Evolutionary conservation across 495 filamentous ascomycete species (phyloP).

Genomic region (Immersiella caudata): DNA sequence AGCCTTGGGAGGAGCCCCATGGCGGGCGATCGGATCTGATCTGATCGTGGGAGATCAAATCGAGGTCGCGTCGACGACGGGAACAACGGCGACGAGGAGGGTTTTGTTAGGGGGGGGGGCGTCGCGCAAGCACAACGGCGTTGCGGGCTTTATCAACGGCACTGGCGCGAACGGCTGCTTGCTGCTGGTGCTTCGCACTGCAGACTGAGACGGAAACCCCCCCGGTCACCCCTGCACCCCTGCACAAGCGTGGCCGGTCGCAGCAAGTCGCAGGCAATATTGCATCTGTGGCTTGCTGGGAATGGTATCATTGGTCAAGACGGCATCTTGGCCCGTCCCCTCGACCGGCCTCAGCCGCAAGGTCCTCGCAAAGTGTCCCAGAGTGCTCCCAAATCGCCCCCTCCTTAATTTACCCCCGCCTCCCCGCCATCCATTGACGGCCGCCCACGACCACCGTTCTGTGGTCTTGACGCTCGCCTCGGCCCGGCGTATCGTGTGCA

Average conservation of each 20-base stretch:
- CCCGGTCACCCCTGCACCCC: not conserved
- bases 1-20: slow-evolving; percentile 13
- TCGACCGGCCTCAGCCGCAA: not conserved
- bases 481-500: not conserved
- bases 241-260: not conserved
- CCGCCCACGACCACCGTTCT: not conserved
- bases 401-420: not conserved
- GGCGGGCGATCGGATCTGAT: slow-evolving; percentile 2
- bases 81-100: not conserved
- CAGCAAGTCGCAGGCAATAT: not conserved
- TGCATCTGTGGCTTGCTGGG: slow-evolving; percentile 1
- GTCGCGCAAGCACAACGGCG: not conserved
- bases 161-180: not conserved
- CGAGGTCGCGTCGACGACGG: not conserved
- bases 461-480: not conserved
- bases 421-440: not conserved
- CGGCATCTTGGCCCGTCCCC: not conserved
- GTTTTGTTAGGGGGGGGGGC: not conserved
- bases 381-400: not conserved
- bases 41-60: not conserved
- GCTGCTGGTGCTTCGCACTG: not conserved
- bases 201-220: not conserved
- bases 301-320: not conserved
- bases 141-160: not conserved
- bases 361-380: not conserved